phyloP scores from a whole-genome alignment of 73 alveolate species.

The Durusdinium trenchii region DNA sequence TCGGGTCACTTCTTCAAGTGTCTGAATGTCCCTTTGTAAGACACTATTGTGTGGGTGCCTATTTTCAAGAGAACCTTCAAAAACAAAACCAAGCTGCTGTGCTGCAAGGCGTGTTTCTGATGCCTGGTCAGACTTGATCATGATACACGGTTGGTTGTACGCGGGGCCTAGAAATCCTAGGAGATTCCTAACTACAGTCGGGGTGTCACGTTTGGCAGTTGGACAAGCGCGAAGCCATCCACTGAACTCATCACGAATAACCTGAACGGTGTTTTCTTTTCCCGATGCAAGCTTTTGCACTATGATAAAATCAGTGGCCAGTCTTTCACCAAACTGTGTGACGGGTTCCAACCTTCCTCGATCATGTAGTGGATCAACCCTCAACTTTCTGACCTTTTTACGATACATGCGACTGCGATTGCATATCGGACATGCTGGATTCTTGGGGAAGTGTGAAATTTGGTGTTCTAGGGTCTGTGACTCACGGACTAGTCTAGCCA shows the following conservation, averaged over 20 bases:
- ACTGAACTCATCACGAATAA: not conserved
- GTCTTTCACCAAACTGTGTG: slow-evolving; percentile 14
- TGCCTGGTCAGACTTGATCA: slow-evolving; percentile 5
- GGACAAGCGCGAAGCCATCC: slow-evolving; percentile 54
- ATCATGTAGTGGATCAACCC: not conserved
- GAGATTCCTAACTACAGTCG: slow-evolving; percentile 1
- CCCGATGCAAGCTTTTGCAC: not conserved
- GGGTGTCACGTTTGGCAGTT: not conserved
- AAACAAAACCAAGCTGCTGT: not conserved
- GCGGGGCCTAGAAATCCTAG: not conserved
- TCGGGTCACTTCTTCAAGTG: not conserved
- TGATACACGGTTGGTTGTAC: not conserved
- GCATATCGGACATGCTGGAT: slow-evolving; percentile 13
- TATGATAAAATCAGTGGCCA: slow-evolving; percentile 37
- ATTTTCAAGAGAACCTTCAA: not conserved
- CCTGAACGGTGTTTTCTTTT: not conserved
- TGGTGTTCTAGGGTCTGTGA: not conserved
- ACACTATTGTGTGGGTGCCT: not conserved
- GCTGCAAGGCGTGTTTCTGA: not conserved
- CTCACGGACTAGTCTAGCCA: not conserved
- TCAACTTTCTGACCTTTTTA: not conserved
- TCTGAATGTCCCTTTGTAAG: not conserved
- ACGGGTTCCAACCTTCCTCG: not conserved
- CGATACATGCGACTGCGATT: not conserved
- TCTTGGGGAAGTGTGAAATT: not conserved